Conservation (phyloP, 2,329 filamentous ascomycete species). For the Stemphylium vesicarium region DNA sequence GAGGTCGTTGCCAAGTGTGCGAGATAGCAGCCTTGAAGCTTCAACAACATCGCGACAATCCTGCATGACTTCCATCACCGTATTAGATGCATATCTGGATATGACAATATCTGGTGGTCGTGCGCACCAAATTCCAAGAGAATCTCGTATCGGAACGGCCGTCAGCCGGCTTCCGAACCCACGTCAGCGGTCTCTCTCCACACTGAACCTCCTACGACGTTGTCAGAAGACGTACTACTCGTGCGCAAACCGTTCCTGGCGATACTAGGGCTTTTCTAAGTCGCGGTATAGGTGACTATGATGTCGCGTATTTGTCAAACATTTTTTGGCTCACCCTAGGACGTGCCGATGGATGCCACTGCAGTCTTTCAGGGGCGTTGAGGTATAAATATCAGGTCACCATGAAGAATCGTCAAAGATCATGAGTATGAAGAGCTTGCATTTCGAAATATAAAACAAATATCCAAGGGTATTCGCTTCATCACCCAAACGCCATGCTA, state of each 20-base stretch:
- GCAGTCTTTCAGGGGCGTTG: too few relatives aligned
- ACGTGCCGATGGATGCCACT: too few relatives aligned
- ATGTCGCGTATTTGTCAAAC: too few relatives aligned
- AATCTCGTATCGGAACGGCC: neutral
- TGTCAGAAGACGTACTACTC: too few relatives aligned
- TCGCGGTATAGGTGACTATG: too few relatives aligned
- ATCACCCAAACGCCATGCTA: neutral
- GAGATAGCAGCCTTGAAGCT: neutral
- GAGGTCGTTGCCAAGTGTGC: conserved; percentile 1
- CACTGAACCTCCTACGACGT: neutral
- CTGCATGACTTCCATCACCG: neutral
- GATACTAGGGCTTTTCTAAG: too few relatives aligned
- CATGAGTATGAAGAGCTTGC: too few relatives aligned
- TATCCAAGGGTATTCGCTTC: neutral
- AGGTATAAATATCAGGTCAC: too few relatives aligned
- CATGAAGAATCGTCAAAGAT: too few relatives aligned
- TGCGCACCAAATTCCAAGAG: neutral
- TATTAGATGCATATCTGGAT: neutral
- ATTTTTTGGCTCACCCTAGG: too few relatives aligned
- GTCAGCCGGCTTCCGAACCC: neutral
- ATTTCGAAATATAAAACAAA: neutral
- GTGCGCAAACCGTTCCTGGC: too few relatives aligned
- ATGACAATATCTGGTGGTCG: neutral
- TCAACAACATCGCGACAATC: neutral
- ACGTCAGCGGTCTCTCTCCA: neutral